phyloP scores from a whole-genome alignment of 331 rosid genomes.

The Quercus phellos region DNA sequence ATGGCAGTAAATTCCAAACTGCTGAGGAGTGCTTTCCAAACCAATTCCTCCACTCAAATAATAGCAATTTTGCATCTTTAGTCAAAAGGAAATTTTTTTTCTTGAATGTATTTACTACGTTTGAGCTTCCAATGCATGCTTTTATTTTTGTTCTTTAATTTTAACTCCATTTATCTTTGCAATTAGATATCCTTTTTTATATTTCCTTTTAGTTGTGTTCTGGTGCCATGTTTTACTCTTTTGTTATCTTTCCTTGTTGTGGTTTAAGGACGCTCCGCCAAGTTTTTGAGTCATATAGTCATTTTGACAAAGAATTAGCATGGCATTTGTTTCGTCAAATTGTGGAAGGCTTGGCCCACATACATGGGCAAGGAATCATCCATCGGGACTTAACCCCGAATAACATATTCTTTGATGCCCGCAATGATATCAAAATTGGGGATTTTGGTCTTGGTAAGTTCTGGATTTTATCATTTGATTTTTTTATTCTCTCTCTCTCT shows the following conservation, averaged over 20 bases:
- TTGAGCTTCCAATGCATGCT: neutral
- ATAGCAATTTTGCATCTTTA: neutral
- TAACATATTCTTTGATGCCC: conserved; percentile 96
- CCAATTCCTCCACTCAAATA: too few relatives aligned
- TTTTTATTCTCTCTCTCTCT: neutral
- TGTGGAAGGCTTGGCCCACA: conserved; percentile 96
- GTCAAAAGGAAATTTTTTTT: neutral
- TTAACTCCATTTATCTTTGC: neutral
- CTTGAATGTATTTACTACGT: neutral
- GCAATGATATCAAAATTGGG: conserved; percentile 92
- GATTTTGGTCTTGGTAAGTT: conserved; percentile 97
- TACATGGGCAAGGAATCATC: conserved; percentile 95
- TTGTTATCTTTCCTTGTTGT: conserved; percentile 14
- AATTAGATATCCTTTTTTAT: neutral
- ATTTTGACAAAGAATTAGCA: conserved; percentile 71
- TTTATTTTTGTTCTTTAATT: neutral
- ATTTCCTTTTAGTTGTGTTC: neutral
- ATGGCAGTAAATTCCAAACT: too few relatives aligned
- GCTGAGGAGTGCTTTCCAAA: too few relatives aligned
- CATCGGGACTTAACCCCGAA: conserved; percentile 95
- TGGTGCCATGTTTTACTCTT: conserved; percentile 2
- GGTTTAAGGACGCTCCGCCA: conserved; percentile 82
- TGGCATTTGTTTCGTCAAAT: conserved; percentile 95
- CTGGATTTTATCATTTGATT: conserved; percentile 11
- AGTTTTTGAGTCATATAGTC: conserved; percentile 65